Evolutionary conservation across 2,329 filamentous ascomycete species (phyloP), one percentile per base, ranked within the genome.

Genomic region (Myriosclerotinia scirpicola): DNA sequence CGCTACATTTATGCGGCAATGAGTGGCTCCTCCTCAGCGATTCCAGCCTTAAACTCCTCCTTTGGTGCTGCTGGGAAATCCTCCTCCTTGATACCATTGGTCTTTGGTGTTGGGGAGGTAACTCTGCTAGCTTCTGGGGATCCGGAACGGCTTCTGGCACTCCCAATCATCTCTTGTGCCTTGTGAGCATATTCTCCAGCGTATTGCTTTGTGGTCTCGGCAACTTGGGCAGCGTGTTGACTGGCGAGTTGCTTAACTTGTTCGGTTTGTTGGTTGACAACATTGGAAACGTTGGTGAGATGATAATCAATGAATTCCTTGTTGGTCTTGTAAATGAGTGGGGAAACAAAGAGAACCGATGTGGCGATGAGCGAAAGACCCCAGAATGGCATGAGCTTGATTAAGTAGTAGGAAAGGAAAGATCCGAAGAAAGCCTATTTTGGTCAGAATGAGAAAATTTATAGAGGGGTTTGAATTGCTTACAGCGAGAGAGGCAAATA

Each of bases 381-480:
- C 88, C 88, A 90, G 81, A 88, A 84, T 46, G 88, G 88, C 58
- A 90, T 83, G 69, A 90, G 80, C 81, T 90, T 90, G 78, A 88
- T 84, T 50, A 90, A 81, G 77, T 83, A 87, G 80, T 90, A 90
- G 34, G 87, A 87, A 69, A 89, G 70, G 77, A 90, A 88, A 58
- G 87, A 83, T 69, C 80, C 80, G 63, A 88, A 61, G 69, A 84
- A 85, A 67, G 86, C 84, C 86, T 90, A 52, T 61, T 48, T 65
- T 60, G 50, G 67, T 70, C 68, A 73, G 69, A 53, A 67, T 12
- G 20, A 38, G 3, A 12, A 30, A 48, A 56, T 38, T 59, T 34
- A 40, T 34, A 38, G 5, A 5, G 17, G 17, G 34, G 14, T n/a
- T n/a, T n/a, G 14, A 52, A 26, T 38, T n/a, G 7, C 87, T 78